phyloP scores from a whole-genome alignment of 1,284 basidiomycete species.

The Microbotryomycetes sp. region DNA sequence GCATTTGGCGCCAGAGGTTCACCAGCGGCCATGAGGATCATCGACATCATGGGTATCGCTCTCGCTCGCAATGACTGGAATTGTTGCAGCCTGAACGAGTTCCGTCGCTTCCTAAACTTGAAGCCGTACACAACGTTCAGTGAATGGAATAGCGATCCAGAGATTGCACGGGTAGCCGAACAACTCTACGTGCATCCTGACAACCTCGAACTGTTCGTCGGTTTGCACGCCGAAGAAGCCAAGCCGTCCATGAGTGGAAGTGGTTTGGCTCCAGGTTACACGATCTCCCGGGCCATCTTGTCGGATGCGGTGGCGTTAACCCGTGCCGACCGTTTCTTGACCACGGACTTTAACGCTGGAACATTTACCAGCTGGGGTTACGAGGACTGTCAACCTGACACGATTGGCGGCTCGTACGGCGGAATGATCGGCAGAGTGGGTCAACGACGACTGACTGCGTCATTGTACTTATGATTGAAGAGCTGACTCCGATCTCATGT shows the following conservation, averaged over 20 bases:
- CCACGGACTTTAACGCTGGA: constrained; percentile 67
- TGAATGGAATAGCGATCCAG: constrained; percentile 74
- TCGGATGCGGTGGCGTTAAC: constrained; percentile 79
- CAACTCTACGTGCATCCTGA: constrained; percentile 70
- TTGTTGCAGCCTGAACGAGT: constrained; percentile 72
- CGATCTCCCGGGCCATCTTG: constrained; percentile 77
- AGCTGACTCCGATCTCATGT: not conserved
- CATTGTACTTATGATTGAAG: not conserved
- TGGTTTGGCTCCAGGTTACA: constrained; percentile 49
- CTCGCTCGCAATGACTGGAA: constrained; percentile 54
- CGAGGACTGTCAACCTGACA: constrained; percentile 25
- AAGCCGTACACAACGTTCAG: constrained; percentile 28
- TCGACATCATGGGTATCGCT: constrained; percentile 37
- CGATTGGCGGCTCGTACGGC: constrained; percentile 43
- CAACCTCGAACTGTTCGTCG: constrained; percentile 65
- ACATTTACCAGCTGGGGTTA: constrained; percentile 55
- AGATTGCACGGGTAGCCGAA: constrained; percentile 65
- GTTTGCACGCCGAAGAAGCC: constrained; percentile 55
- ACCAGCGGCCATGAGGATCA: constrained; percentile 75
- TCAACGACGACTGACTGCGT: not conserved
- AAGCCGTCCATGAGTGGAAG: constrained; percentile 66
- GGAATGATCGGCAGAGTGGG: constrained; percentile 40
- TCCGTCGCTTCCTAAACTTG: constrained; percentile 37
- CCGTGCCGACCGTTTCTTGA: constrained; percentile 50
- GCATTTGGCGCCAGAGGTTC: constrained; percentile 73